Percentiles rank a stretch among this genome's conserved stretches.
Conservation (phyloP, 1,284 basidiomycete species). For the Pseudozyma pruni region DNA sequence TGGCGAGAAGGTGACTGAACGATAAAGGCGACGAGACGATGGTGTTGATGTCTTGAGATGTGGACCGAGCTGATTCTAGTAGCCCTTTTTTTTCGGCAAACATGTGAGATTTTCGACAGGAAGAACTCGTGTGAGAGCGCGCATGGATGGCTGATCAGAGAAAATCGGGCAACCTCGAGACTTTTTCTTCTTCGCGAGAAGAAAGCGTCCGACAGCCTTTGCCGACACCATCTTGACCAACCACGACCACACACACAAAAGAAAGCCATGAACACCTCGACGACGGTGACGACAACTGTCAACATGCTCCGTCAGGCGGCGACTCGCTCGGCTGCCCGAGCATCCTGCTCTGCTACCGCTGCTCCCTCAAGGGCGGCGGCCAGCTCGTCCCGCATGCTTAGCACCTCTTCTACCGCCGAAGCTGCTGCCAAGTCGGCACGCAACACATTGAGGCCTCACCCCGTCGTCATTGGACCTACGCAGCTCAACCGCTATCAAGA, state of each 20-base stretch:
- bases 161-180: not conserved
- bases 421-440: conserved; percentile 30
- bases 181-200: conserved; percentile 4
- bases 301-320: conserved; percentile 31
- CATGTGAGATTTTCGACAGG: conserved; percentile 7
- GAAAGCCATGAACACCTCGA: conserved; percentile 26
- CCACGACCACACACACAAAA: not conserved
- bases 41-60: conserved; percentile 8
- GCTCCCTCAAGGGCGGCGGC: conserved; percentile 1
- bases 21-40: conserved; percentile 1
- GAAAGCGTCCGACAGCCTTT: not conserved
- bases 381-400: conserved; percentile 16
- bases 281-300: conserved; percentile 33
- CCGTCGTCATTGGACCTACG: conserved; percentile 71
- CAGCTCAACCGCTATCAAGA: conserved; percentile 81
- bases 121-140: conserved; percentile 1
- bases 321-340: conserved; percentile 3
- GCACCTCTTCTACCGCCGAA: not conserved
- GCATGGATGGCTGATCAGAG: too few species aligned
- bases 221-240: not conserved
- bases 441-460: conserved; percentile 46
- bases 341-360: conserved; percentile 5
- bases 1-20: too few species aligned
- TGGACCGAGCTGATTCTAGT: conserved; percentile 18
- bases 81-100: conserved; percentile 8